Base-by-base conservation (phyloP, 2,329 filamentous ascomycete species). In the Trichoderma cornu-damae region DNA sequence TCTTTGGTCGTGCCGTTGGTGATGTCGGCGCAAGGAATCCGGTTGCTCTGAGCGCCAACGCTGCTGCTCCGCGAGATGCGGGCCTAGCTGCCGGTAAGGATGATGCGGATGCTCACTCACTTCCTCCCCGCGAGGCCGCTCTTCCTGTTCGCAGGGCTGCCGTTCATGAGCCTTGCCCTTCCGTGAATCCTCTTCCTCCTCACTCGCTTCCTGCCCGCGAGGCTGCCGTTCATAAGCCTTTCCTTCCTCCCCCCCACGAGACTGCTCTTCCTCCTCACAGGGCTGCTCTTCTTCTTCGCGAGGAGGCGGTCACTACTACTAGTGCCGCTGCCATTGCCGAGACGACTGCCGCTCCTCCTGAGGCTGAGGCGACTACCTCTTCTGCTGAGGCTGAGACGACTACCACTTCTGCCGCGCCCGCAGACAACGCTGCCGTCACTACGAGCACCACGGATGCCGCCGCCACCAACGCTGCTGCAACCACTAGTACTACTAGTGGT, bases 31-130 rank as follows among this genome's bases (percentile, higher is more conserved):
- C 40, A 7, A 43, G 51, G n/a, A 20, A 35, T 14, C 2, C 46
- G 40, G 30, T 46, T 24, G n/a, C 51, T n/a, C 51, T 54, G 14
- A 54, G 53, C 16, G 18, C 35, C 55, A 51, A 52, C 37, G 30
- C 59, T n/a, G 57, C 48, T 6, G 34, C 38, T 24, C 44, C 55
- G 16, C 22, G 55, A 11, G n/a, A n/a, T n/a, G n/a, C n/a, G n/a
- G n/a, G n/a, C n/a, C n/a, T n/a, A n/a, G n/a, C n/a, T n/a, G n/a
- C n/a, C n/a, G n/a, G n/a, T n/a, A n/a, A n/a, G n/a, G n/a, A n/a
- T n/a, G n/a, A n/a, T n/a, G n/a, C n/a, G n/a, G n/a, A n/a, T n/a
- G n/a, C n/a, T n/a, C n/a, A n/a, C n/a, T n/a, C n/a, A n/a, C n/a
- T n/a, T n/a, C n/a, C n/a, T n/a, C n/a, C n/a, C n/a, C n/a, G n/a